A percentile compares a stretch with the other conserved stretches of the same genome.
phyloP scores from a whole-genome alignment of 352 stramenopile species.

The Phytopythium oedochilum region DNA sequence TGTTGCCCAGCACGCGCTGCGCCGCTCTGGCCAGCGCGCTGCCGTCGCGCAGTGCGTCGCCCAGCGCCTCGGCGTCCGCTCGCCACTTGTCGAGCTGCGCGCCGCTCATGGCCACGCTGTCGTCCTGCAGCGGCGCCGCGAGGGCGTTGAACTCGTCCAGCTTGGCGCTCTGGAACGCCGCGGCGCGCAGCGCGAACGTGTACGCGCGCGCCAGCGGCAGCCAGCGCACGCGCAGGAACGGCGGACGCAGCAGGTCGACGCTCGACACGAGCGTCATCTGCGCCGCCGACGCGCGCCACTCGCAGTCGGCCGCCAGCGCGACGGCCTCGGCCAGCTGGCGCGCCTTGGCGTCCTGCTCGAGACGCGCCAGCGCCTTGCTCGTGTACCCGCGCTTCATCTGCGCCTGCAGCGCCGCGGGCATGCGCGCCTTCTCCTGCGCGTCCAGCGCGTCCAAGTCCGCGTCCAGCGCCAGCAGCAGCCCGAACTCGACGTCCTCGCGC shows the following conservation, averaged over 20 bases:
- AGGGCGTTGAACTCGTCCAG: slow-evolving; percentile 64
- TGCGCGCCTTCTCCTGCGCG: slow-evolving; percentile 10
- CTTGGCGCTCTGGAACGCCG: slow-evolving; percentile 44
- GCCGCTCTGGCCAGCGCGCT: slow-evolving; percentile 24
- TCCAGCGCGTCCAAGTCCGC: slow-evolving; percentile 34
- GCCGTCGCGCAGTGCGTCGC: slow-evolving; percentile 18
- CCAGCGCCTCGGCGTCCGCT: slow-evolving; percentile 28
- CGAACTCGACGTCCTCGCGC: slow-evolving; percentile 61
- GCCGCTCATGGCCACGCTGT: slow-evolving; percentile 38
- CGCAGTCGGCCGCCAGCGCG: slow-evolving; percentile 27
- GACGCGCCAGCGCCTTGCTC: slow-evolving; percentile 19
- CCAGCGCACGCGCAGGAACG: slow-evolving; percentile 58
- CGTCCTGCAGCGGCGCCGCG: slow-evolving; percentile 37
- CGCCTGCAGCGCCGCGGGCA: slow-evolving; percentile 4
- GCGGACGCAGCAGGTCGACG: slow-evolving; percentile 37
- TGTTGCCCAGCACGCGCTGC: slow-evolving; percentile 40
- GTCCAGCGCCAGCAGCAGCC: slow-evolving; percentile 51
- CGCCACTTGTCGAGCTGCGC: slow-evolving; percentile 53
- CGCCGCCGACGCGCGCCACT: slow-evolving; percentile 34
- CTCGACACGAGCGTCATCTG: slow-evolving; percentile 32
- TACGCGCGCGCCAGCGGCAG: slow-evolving; percentile 42
- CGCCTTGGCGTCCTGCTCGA: slow-evolving; percentile 19
- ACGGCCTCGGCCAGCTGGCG: slow-evolving; percentile 3
- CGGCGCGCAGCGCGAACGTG: slow-evolving; percentile 26
- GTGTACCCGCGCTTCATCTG: slow-evolving; percentile 31